phyloP scores from a whole-genome alignment of 345 rosid genomes.

The Mallotus nudiflorus region DNA sequence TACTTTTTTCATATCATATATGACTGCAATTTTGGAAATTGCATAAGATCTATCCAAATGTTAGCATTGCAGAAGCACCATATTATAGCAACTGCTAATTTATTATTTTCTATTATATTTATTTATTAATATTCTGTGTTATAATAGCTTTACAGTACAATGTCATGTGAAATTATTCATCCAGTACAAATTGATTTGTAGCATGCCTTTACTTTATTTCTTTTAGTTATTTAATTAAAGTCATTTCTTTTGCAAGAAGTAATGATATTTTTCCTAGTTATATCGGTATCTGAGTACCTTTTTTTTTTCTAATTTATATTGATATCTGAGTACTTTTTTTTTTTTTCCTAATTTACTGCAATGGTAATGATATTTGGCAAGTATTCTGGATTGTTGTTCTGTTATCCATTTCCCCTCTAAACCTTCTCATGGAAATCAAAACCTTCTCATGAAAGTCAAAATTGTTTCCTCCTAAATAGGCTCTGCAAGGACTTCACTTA shows the following conservation, averaged over 20 bases:
- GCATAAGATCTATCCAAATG: neutral
- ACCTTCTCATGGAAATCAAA: neutral
- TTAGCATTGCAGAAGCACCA: neutral
- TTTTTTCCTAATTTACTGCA: neutral
- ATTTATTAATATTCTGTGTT: neutral
- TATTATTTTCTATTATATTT: neutral
- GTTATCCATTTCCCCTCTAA: no score
- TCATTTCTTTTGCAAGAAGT: neutral
- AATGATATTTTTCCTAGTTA: neutral
- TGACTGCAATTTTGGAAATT: neutral
- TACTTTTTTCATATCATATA: neutral
- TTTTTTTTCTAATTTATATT: neutral
- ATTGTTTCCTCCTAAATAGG: slow-evolving; percentile 45
- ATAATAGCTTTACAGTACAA: neutral
- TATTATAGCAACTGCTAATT: neutral
- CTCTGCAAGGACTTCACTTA: slow-evolving; percentile 90
- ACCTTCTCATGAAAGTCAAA: slow-evolving; percentile 1
- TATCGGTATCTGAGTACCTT: neutral
- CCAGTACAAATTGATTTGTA: neutral
- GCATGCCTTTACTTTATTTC: neutral
- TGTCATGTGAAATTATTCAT: neutral
- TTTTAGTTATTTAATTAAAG: neutral
- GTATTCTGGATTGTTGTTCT: slow-evolving; percentile 1
- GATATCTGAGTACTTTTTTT: neutral
- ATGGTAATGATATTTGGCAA: neutral